Conservation (phyloP, 768 basidiomycete species). For the Pluteus cervinus region DNA sequence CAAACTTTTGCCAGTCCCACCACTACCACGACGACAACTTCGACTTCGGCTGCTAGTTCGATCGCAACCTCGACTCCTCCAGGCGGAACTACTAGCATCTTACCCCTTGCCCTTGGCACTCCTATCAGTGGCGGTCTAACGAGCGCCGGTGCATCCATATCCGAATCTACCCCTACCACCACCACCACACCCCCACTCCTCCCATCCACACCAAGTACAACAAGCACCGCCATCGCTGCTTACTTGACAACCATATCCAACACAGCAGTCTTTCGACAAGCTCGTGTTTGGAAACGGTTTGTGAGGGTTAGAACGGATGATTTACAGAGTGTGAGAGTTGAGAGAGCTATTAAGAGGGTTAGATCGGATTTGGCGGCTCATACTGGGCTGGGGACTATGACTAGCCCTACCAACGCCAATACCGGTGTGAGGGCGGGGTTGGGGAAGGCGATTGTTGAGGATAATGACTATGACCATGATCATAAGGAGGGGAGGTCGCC, state of each 20-base stretch:
- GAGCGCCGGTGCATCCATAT: too few relatives aligned
- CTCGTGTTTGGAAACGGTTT: constrained; percentile 79
- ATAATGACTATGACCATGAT: not conserved
- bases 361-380: constrained; percentile 81
- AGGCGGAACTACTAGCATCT: too few relatives aligned
- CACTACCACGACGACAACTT: too few relatives aligned
- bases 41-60: too few relatives aligned
- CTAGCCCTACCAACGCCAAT: too few relatives aligned
- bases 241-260: constrained; percentile 80
- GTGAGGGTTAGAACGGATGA: constrained; percentile 84
- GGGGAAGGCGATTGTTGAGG: too few relatives aligned
- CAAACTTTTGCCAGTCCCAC: too few relatives aligned
- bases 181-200: constrained; percentile 15
- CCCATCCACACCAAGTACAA: constrained; percentile 47
- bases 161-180: constrained; percentile 12
- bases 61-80: constrained; percentile 22
- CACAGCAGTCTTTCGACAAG: constrained; percentile 50
- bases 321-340: constrained; percentile 79
- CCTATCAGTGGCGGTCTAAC: too few relatives aligned
- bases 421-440: too few relatives aligned
- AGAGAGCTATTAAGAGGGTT: constrained; percentile 84
- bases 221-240: constrained; percentile 64
- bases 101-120: too few relatives aligned
- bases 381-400: constrained; percentile 30
- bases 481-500: constrained; percentile 8